Base-by-base conservation (phyloP, 352 stramenopile genomes). In the Phytophthora aleatoria region DNA sequence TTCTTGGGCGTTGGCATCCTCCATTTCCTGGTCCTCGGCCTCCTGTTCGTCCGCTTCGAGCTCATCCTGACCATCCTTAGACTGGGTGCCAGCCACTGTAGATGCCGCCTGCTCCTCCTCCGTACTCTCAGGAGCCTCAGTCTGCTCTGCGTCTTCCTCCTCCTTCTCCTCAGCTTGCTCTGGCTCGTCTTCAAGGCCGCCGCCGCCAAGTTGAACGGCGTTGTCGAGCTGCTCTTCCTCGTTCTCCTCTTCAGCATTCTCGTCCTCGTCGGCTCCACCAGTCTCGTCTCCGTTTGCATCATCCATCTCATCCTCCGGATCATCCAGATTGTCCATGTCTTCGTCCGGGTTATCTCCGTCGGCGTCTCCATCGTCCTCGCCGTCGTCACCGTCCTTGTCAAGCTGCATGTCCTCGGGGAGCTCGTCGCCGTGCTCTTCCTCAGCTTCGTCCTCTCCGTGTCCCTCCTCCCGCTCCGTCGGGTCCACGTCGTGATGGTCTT, bases 391-490 rank as follows among this genome's bases (percentile, higher is more conserved):
- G 13, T 89, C 82, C 13, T 85, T 72, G 28, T 92, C 78, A 13
- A 99, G 71, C 47, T 97, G 83, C 79, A 93, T 96, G 47, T 94
- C 73, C 42, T 97, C 87, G 3, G 85, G 79, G 41, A 93, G 73
- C 11, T 96, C 88, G 48, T 93, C 81, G 6, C 76, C 82, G 24
- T 89, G 80, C 2, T 91, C 75, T 26, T 97, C 76, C 28, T 86
- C 69, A 11, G 68, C 52, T 27, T 85, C 71, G 5, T 96, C 78
- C 10, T 78, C 71, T 45, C 79, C 76, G 24, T 85, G 75, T 5
- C 67, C 72, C 4, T 92, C 72, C 12, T 90, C 74, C 43, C 75
- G 79, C 30, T 87, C 77, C 44, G 78, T 67, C 1, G 76, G 77
- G 41, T 89, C 79, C n/a, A 91, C 57, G 11, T 86, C 73, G 50